Evolutionary conservation across 257 asterid genomes (phyloP).

Genomic region (Mitragyna speciosa): DNA sequence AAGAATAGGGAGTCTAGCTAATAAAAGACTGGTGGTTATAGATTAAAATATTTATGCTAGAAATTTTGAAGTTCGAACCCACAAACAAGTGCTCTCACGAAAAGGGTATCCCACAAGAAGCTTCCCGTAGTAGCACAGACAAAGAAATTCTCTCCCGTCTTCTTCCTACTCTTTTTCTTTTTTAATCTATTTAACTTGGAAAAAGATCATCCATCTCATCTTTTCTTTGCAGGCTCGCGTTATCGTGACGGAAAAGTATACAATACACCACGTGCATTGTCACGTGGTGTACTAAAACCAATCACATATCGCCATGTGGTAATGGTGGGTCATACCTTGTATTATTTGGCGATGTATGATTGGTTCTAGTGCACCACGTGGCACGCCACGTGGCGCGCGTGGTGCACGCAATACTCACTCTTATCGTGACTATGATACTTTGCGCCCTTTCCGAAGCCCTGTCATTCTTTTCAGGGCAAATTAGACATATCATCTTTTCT

Average conservation of each 20-base stretch:
- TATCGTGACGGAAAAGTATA: conserved; percentile 5
- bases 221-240: not conserved
- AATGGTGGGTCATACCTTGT: too few species aligned
- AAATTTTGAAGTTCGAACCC: not conserved
- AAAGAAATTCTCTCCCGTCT: not conserved
- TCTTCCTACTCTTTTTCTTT: not conserved
- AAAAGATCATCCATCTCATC: not conserved
- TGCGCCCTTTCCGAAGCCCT: conserved; percentile 48
- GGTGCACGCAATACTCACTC: too few species aligned
- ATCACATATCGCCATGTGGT: too few species aligned
- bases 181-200: not conserved
- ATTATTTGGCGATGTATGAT: too few species aligned
- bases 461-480: conserved; percentile 8
- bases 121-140: conserved; percentile 2
- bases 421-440: conserved; percentile 22
- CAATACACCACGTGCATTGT: too few species aligned
- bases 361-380: too few species aligned
- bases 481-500: too few species aligned
- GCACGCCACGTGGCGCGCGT: too few species aligned
- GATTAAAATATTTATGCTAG: not conserved
- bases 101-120: conserved; percentile 9
- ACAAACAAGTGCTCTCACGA: not conserved
- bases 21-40: not conserved
- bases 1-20: not conserved
- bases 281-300: too few species aligned